These are phyloP conservation scores for Xylariaceae sp. DNA, from an alignment of 2,329 filamentous ascomycete species.

Conservation along the genomic window DNA sequence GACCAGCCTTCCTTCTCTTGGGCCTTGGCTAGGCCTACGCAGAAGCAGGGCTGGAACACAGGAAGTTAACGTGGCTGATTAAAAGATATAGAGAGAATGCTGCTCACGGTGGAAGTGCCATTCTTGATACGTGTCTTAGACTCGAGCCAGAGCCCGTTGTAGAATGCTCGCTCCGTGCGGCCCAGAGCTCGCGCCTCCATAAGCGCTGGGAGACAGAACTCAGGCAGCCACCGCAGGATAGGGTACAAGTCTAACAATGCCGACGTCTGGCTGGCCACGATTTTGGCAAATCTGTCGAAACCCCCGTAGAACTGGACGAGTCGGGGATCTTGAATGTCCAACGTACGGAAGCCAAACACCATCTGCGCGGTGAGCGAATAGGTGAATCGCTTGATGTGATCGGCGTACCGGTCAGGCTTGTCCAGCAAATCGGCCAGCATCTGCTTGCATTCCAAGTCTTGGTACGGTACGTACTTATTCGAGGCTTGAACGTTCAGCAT, in stretches of 20 bases:
- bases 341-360: conserved; percentile 51
- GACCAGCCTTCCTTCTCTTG: conserved; percentile 38
- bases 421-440: conserved; percentile 56
- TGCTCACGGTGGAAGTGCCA: no score
- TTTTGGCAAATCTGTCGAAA: conserved; percentile 12
- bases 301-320: conserved; percentile 44
- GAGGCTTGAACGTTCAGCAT: conserved; percentile 53
- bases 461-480: conserved; percentile 57
- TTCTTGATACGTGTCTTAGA: no score
- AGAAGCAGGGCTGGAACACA: conserved; percentile 30
- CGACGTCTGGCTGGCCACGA: no score
- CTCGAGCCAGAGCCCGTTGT: no score
- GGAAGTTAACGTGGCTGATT: neutral
- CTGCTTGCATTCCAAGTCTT: conserved; percentile 59
- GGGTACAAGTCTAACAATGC: no score
- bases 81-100: neutral
- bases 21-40: conserved; percentile 24
- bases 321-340: no score
- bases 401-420: conserved; percentile 45
- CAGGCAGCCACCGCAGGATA: no score
- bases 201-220: no score
- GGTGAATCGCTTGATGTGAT: conserved; percentile 53
- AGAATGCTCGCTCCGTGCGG: no score
- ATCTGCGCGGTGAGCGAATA: conserved; percentile 54
- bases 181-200: no score